These are phyloP conservation scores for Irpex lacteus DNA, from an alignment of 1,284 basidiomycete genomes.

Conservation along the genomic window DNA sequence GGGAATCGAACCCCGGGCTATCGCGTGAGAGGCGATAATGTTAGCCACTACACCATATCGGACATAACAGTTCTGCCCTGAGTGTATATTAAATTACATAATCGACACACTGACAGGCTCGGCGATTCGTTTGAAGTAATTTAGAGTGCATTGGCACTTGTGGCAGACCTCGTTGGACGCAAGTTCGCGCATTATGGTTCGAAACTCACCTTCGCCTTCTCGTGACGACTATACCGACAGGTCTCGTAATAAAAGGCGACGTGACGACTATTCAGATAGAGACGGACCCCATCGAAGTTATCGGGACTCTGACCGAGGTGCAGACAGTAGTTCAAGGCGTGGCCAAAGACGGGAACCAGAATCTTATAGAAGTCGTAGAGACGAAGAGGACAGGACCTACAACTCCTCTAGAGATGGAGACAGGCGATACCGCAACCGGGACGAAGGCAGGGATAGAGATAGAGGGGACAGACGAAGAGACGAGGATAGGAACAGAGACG, in stretches of 20 bases:
- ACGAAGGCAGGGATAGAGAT: slow-evolving; percentile 10
- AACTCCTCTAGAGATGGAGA: background rate
- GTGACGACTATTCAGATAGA: background rate
- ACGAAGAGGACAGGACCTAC: background rate
- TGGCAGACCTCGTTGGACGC: no score
- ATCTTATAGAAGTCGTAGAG: background rate
- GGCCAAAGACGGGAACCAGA: background rate
- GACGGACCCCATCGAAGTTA: background rate
- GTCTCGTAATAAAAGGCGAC: background rate
- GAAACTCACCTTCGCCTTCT: background rate
- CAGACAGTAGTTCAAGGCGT: background rate
- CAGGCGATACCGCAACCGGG: slow-evolving; percentile 8
- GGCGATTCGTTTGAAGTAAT: no score
- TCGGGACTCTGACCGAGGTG: background rate
- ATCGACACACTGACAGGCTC: no score
- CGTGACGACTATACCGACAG: background rate
- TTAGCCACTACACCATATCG: slow-evolving; percentile 24
- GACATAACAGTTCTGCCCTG: background rate
- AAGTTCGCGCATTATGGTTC: background rate
- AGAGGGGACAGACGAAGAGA: slow-evolving; percentile 3
- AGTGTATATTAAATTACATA: background rate
- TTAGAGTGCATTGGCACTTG: no score
- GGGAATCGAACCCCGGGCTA: slow-evolving; percentile 25
- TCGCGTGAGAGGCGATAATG: slow-evolving; percentile 23
- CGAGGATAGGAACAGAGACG: slow-evolving; percentile 4